Evolutionary conservation across 192 early-diverging fungal genomes (phyloP).

Genomic region (Mortierella hygrophila): DNA sequence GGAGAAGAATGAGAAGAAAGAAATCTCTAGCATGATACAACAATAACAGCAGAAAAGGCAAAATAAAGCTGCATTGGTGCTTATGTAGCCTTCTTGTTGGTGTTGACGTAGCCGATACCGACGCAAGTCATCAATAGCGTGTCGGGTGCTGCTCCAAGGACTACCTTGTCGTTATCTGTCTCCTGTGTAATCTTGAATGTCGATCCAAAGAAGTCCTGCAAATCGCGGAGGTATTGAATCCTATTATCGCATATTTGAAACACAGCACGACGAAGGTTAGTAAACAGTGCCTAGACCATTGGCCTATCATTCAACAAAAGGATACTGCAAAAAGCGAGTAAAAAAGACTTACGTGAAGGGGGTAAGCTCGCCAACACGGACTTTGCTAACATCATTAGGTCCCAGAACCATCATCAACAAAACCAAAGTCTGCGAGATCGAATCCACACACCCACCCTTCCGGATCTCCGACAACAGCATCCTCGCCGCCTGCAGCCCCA

Average conservation of each 20-base stretch:
- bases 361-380: constrained; percentile 86
- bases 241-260: constrained; percentile 46
- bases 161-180: constrained; percentile 71
- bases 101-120: constrained; percentile 91
- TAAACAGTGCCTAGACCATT: background rate
- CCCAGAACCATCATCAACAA: constrained; percentile 89
- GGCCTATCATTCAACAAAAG: background rate
- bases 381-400: constrained; percentile 94
- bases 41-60: background rate
- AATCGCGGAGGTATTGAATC: constrained; percentile 94
- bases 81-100: constrained; percentile 87
- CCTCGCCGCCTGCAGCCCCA: constrained; percentile 83
- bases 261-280: constrained; percentile 1
- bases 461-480: constrained; percentile 88
- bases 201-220: constrained; percentile 90
- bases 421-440: constrained; percentile 87
- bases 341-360: constrained; percentile 80
- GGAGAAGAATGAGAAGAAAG: background rate
- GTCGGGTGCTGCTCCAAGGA: constrained; percentile 59
- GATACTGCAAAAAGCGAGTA: background rate
- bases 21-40: background rate
- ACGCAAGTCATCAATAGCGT: constrained; percentile 85
- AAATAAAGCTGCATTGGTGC: background rate
- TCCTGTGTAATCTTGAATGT: constrained; percentile 94
- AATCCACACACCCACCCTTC: constrained; percentile 93